These are phyloP conservation scores for Arabis hirsuta DNA, from an alignment of 345 rosid species.

Conservation along the genomic window DNA sequence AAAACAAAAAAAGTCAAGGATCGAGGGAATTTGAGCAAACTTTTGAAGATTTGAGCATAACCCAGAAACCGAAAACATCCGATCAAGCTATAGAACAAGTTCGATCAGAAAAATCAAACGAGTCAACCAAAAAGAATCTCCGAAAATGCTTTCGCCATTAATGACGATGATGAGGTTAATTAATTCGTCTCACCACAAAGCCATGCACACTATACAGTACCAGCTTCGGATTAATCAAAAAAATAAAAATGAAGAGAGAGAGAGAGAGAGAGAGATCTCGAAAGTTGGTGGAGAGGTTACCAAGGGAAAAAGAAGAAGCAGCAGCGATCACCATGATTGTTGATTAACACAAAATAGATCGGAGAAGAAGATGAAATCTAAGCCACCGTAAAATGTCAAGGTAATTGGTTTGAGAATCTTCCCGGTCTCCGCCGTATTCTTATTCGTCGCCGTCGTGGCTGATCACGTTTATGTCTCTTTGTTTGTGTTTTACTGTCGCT, in stretches of 20 bases:
- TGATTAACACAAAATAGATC: slow-evolving; percentile 31
- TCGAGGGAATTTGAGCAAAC: background rate
- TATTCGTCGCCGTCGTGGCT: slow-evolving; percentile 25
- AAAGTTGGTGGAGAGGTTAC: slow-evolving; percentile 50
- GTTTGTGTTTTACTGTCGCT: slow-evolving; percentile 41
- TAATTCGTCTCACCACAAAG: background rate
- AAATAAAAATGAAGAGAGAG: slow-evolving; percentile 6
- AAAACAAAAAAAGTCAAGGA: background rate
- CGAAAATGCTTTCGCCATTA: slow-evolving; percentile 16
- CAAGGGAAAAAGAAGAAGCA: slow-evolving; percentile 64
- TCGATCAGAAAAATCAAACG: slow-evolving; percentile 17
- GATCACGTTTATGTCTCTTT: slow-evolving; percentile 41
- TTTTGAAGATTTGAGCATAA: background rate
- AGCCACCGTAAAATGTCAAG: slow-evolving; percentile 36
- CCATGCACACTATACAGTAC: slow-evolving; percentile 35
- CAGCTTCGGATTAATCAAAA: slow-evolving; percentile 20
- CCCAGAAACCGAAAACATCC: background rate
- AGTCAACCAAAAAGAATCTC: slow-evolving; percentile 17
- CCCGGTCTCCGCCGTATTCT: slow-evolving; percentile 21
- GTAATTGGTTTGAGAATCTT: background rate
- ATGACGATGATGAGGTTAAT: background rate
- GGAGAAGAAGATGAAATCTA: slow-evolving; percentile 13
- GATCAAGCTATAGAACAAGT: slow-evolving; percentile 9
- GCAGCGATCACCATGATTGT: slow-evolving; percentile 73
- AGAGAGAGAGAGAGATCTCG: slow-evolving; percentile 21